Conservation (phyloP, 2,329 filamentous ascomycete genomes). For the Aureobasidium sp. region DNA sequence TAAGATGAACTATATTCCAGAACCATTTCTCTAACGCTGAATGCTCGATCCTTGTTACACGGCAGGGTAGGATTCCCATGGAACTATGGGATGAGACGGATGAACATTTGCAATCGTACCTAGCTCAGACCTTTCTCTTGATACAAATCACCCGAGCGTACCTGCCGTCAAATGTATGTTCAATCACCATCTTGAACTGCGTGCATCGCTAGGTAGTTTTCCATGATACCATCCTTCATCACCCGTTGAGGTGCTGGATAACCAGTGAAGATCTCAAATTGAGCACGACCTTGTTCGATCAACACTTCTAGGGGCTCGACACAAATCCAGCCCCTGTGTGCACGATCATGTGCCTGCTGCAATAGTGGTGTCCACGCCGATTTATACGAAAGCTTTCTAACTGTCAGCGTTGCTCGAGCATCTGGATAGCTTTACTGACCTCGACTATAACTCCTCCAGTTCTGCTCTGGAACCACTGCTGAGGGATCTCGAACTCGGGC, state of each 20-base stretch:
- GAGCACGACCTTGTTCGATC: conserved; percentile 82
- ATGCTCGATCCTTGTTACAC: no score
- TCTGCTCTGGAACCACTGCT: conserved; percentile 74
- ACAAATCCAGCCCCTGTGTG: conserved; percentile 74
- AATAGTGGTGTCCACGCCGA: conserved; percentile 77
- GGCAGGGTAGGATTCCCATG: no score
- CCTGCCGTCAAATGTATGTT: no score
- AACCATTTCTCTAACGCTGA: no score
- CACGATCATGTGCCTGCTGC: conserved; percentile 68
- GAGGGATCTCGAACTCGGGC: conserved; percentile 75
- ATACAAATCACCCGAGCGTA: no score
- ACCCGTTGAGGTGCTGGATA: conserved; percentile 73
- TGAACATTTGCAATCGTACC: no score
- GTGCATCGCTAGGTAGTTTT: conserved; percentile 30
- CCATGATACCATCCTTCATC: conserved; percentile 71
- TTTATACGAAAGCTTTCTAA: conserved; percentile 65
- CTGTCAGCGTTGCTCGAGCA: conserved; percentile 10
- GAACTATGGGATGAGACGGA: no score
- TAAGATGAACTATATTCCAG: no score
- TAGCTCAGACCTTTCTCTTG: no score
- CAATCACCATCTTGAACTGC: conserved; percentile 14
- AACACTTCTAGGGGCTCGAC: conserved; percentile 81
- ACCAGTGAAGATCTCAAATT: conserved; percentile 85
- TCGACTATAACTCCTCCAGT: conserved; percentile 80
- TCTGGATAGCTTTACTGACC: conserved; percentile 41